A percentile compares a stretch with the other conserved stretches of the same genome.
phyloP scores from a whole-genome alignment of 1,284 basidiomycete species.

The Heterobasidion parviporum region DNA sequence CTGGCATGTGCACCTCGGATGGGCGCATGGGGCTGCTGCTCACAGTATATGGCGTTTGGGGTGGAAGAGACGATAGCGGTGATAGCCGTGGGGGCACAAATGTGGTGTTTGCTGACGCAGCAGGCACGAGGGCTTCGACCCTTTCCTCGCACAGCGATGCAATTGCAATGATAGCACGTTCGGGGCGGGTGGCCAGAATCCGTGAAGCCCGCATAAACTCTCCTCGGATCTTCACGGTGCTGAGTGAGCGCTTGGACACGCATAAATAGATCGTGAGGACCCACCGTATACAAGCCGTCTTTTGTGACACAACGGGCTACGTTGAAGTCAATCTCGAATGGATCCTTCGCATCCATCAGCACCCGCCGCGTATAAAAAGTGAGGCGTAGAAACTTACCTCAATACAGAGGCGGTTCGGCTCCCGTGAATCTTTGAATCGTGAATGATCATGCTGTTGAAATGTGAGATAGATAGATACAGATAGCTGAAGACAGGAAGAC shows the following conservation, averaged over 20 bases:
- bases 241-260: background rate
- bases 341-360: conserved; percentile 55
- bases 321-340: conserved; percentile 93
- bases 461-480: background rate
- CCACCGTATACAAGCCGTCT: conserved; percentile 90
- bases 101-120: conserved; percentile 36
- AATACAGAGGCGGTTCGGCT: conserved; percentile 89
- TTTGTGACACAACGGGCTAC: conserved; percentile 94
- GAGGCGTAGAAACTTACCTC: conserved; percentile 47
- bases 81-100: conserved; percentile 46
- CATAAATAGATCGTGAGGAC: conserved; percentile 16
- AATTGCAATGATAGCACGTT: conserved; percentile 73
- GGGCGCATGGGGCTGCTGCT: conserved; percentile 52
- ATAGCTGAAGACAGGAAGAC: conserved; percentile 17
- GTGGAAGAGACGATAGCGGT: conserved; percentile 32
- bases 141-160: conserved; percentile 82
- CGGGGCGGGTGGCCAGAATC: conserved; percentile 71
- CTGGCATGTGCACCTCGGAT: conserved; percentile 28
- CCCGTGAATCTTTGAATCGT: conserved; percentile 69
- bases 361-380: conserved; percentile 1
- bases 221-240: conserved; percentile 77
- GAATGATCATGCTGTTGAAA: conserved; percentile 16
- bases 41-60: conserved; percentile 62
- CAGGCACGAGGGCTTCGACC: conserved; percentile 45
- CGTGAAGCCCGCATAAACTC: conserved; percentile 97